A percentile compares a stretch with the other conserved stretches of the same genome.
phyloP scores from a whole-genome alignment of 441 rosid genomes.

The Erysimum cheiri region DNA sequence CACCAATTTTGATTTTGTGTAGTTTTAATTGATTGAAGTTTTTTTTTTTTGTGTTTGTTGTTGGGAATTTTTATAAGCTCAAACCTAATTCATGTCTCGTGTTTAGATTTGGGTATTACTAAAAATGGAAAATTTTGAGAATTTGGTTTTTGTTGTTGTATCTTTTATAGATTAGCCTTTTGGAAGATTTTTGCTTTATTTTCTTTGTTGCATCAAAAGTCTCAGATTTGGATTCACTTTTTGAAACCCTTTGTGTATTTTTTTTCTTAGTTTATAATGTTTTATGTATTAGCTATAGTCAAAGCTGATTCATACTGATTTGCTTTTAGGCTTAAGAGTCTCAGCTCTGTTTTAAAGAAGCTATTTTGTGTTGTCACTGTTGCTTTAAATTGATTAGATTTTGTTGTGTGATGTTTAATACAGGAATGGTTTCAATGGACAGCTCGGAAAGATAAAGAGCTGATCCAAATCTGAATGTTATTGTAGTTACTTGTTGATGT shows the following conservation, averaged over 20 bases:
- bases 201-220: neutral
- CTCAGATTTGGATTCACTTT: conserved; percentile 34
- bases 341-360: conserved; percentile 7
- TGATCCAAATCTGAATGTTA: conserved; percentile 15
- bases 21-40: neutral
- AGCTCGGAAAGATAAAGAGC: conserved; percentile 24
- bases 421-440: conserved; percentile 27
- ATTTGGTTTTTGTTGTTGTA: conserved; percentile 11
- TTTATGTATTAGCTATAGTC: conserved; percentile 1
- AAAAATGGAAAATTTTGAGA: conserved; percentile 9
- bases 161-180: conserved; percentile 28
- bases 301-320: conserved; percentile 3
- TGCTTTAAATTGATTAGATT: conserved; percentile 17
- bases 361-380: neutral
- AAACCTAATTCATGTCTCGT: conserved; percentile 22
- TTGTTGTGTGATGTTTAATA: neutral
- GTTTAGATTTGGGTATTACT: conserved; percentile 11
- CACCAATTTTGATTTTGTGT: neutral
- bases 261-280: neutral
- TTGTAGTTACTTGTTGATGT: no score
- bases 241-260: neutral
- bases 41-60: conserved; percentile 16
- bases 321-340: neutral
- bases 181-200: conserved; percentile 31
- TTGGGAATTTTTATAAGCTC: neutral